phyloP scores from a whole-genome alignment of 169 alveolate genomes.

The Babesia sp. region DNA sequence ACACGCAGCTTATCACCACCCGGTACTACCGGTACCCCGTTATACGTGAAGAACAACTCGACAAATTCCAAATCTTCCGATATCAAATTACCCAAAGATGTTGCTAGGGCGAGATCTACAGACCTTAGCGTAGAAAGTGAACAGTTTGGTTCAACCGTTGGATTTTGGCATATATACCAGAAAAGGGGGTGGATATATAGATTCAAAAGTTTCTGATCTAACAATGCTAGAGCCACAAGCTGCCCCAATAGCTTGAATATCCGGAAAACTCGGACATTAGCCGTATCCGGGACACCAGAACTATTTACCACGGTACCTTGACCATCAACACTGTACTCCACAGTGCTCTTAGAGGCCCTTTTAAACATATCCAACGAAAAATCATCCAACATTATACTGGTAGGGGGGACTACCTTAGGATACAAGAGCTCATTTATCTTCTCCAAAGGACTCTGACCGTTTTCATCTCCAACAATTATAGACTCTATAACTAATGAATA shows the following conservation, averaged over 20 bases:
- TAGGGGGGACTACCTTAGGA: not conserved
- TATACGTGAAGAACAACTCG: conserved; percentile 40
- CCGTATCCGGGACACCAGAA: not conserved
- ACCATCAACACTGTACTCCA: not conserved
- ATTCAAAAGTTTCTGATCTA: conserved; percentile 66
- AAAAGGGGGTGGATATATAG: conserved; percentile 70
- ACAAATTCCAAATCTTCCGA: not conserved
- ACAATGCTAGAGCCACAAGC: conserved; percentile 67
- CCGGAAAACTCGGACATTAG: conserved; percentile 29
- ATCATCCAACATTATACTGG: not conserved
- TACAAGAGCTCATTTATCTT: conserved; percentile 1
- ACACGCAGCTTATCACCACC: conserved; percentile 63
- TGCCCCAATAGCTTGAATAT: conserved; percentile 72
- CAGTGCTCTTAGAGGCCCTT: not conserved
- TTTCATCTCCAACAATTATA: not conserved
- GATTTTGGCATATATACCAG: conserved; percentile 71
- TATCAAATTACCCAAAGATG: conserved; percentile 1
- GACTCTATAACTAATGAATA: conserved; percentile 68
- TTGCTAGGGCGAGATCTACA: conserved; percentile 32
- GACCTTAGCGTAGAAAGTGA: conserved; percentile 44
- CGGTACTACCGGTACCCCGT: conserved; percentile 64
- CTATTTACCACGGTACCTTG: not conserved
- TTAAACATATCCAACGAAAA: not conserved
- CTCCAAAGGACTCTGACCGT: not conserved
- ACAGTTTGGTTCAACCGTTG: conserved; percentile 49